Evolutionary conservation across 2,329 filamentous ascomycete species (phyloP).

Genomic region (Venturia effusa): DNA sequence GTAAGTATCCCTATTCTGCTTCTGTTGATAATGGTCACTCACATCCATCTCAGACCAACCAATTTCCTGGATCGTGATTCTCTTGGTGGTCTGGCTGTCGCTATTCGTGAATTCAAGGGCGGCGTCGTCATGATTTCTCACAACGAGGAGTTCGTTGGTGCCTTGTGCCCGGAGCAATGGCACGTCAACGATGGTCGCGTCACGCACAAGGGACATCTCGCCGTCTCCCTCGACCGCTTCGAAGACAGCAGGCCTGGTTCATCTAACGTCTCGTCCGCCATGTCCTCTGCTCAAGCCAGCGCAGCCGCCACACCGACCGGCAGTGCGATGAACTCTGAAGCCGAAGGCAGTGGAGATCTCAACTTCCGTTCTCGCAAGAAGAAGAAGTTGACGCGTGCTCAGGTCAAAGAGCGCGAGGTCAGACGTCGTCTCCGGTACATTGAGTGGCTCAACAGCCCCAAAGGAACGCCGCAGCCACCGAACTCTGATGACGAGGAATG

Average conservation of each 20-base stretch:
- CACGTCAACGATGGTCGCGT: conserved; percentile 82
- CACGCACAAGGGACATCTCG: conserved; percentile 67
- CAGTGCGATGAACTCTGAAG: conserved; percentile 35
- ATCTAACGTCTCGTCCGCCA: conserved; percentile 39
- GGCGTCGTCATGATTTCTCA: conserved; percentile 99
- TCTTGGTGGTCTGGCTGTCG: conserved; percentile 89
- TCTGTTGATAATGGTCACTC: neutral
- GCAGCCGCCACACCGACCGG: conserved; percentile 18
- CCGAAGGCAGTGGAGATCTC: conserved; percentile 66
- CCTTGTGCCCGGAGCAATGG: conserved; percentile 93
- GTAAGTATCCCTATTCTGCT: neutral
- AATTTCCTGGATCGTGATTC: conserved; percentile 99
- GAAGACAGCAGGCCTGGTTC: conserved; percentile 65
- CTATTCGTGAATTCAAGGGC: conserved; percentile 95
- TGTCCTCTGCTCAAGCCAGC: conserved; percentile 25
- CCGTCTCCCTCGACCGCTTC: conserved; percentile 70
- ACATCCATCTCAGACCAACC: conserved; percentile 48
- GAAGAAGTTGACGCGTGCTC: conserved; percentile 98
- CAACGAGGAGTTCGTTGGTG: conserved; percentile 97
- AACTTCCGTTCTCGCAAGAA: conserved; percentile 90
- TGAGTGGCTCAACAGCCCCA: conserved; percentile 64
- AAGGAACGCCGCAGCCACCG: conserved; percentile 29
- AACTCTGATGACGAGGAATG: conserved; percentile 30
- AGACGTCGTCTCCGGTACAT: conserved; percentile 76
- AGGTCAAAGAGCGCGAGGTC: conserved; percentile 86